phyloP scores from a whole-genome alignment of 2,329 filamentous ascomycete species.

The Colletotrichum echinochloae region DNA sequence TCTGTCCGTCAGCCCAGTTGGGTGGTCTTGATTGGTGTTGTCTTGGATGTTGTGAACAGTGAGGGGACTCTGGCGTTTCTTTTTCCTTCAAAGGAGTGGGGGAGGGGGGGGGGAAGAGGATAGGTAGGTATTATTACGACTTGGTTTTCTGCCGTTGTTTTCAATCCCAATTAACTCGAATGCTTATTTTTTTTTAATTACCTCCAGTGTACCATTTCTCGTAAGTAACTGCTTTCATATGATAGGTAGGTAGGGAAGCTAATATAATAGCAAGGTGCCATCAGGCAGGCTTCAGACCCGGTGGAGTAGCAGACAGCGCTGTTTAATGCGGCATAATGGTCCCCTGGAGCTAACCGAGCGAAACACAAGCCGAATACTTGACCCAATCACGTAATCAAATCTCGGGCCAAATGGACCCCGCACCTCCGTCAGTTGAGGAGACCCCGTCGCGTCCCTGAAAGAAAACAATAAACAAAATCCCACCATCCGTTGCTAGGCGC shows the following conservation, averaged over 20 bases:
- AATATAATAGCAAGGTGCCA: background rate
- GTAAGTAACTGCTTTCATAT: slow-evolving; percentile 9
- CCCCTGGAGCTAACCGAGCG: slow-evolving; percentile 16
- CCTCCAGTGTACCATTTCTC: slow-evolving; percentile 1
- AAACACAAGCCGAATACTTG: rapidly evolving
- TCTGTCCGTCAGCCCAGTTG: background rate
- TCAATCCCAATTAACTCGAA: background rate
- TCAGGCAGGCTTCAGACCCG: background rate
- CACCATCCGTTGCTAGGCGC: slow-evolving; percentile 46
- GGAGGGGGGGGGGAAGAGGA: no score
- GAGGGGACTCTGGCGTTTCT: background rate
- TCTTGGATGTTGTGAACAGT: background rate
- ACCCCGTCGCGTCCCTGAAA: slow-evolving; percentile 39
- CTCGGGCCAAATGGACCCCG: background rate
- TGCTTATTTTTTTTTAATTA: background rate
- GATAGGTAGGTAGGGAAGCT: no score
- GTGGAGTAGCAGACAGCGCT: slow-evolving; percentile 32
- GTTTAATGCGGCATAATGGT: slow-evolving; percentile 5
- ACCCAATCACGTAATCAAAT: no score
- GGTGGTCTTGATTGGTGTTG: slow-evolving; percentile 18
- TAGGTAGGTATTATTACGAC: no score
- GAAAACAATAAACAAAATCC: slow-evolving; percentile 49
- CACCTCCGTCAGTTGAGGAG: slow-evolving; percentile 19
- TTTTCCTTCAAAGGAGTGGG: no score
- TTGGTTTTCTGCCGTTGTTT: slow-evolving; percentile 7